Percentiles rank a stretch among this genome's conserved stretches.
These are phyloP conservation scores for Wickerhamomyces ciferrii DNA, from an alignment of 805 yeast genomes.

Conservation along the genomic window DNA sequence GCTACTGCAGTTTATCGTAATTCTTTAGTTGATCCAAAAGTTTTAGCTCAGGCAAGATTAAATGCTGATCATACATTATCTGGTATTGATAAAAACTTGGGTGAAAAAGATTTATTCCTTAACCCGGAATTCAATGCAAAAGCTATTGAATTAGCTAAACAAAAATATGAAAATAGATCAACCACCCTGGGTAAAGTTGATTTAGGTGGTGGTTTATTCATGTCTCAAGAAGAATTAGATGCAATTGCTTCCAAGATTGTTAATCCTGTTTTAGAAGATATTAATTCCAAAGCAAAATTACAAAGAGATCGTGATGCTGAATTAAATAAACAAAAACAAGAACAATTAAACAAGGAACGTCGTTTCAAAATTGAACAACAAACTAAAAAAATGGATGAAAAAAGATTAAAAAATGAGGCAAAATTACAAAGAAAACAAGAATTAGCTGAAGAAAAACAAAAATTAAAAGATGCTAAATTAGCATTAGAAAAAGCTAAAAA, in stretches of 20 bases:
- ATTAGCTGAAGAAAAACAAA: slow-evolving; percentile 43
- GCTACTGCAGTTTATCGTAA: slow-evolving; percentile 30
- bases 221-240: slow-evolving; percentile 72
- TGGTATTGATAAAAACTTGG: slow-evolving; percentile 34
- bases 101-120: slow-evolving; percentile 31
- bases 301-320: slow-evolving; percentile 59
- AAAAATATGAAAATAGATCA: slow-evolving; percentile 51
- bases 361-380: slow-evolving; percentile 35
- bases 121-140: slow-evolving; percentile 59
- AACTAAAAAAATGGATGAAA: slow-evolving; percentile 33
- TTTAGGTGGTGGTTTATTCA: slow-evolving; percentile 83
- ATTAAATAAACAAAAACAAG: slow-evolving; percentile 28
- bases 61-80: slow-evolving; percentile 39
- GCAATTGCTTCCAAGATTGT: slow-evolving; percentile 76
- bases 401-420: slow-evolving; percentile 30
- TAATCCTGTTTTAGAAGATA: slow-evolving; percentile 74
- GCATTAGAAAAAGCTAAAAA: slow-evolving; percentile 25
- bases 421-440: slow-evolving; percentile 35
- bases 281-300: slow-evolving; percentile 60
- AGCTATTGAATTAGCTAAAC: slow-evolving; percentile 76
- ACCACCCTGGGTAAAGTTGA: slow-evolving; percentile 52
- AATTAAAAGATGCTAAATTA: slow-evolving; percentile 24
- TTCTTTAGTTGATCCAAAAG: slow-evolving; percentile 34
- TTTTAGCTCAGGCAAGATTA: slow-evolving; percentile 44
- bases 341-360: slow-evolving; percentile 32